A percentile compares a stretch with the other conserved stretches of the same genome.
Conservation (phyloP, 306 rosid genomes). For the Cicer bijugum region DNA sequence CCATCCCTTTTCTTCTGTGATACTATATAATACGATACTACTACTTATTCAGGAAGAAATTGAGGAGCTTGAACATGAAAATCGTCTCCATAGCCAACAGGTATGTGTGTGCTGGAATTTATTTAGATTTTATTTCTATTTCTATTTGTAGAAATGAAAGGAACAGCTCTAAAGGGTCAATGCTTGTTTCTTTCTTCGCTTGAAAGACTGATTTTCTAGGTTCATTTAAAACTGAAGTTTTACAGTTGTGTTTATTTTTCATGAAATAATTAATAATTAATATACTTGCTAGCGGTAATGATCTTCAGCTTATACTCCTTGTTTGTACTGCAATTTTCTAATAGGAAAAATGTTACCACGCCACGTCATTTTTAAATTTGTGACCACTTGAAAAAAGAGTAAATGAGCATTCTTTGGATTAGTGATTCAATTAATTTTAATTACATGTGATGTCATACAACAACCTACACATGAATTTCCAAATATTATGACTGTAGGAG, state of each 20-base stretch:
- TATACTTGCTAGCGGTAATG: neutral
- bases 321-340: constrained; percentile 14
- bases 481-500: constrained; percentile 58
- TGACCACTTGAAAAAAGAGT: constrained; percentile 9
- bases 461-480: constrained; percentile 34
- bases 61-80: constrained; percentile 96
- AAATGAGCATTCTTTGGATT: constrained; percentile 8
- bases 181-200: constrained; percentile 36
- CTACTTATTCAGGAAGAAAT: constrained; percentile 80
- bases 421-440: constrained; percentile 15
- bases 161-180: constrained; percentile 8
- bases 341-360: constrained; percentile 22
- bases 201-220: constrained; percentile 13
- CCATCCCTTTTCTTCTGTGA: neutral
- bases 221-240: constrained; percentile 37
- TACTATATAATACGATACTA: constrained; percentile 38
- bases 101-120: constrained; percentile 49
- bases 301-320: constrained; percentile 26
- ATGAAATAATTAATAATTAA: constrained; percentile 10
- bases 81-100: constrained; percentile 96
- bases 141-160: constrained; percentile 30
- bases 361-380: constrained; percentile 8
- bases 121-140: constrained; percentile 32
- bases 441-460: neutral
- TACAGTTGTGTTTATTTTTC: constrained; percentile 14